phyloP scores from a whole-genome alignment of 2,329 filamentous ascomycete species.

The Diaporthe capsici region DNA sequence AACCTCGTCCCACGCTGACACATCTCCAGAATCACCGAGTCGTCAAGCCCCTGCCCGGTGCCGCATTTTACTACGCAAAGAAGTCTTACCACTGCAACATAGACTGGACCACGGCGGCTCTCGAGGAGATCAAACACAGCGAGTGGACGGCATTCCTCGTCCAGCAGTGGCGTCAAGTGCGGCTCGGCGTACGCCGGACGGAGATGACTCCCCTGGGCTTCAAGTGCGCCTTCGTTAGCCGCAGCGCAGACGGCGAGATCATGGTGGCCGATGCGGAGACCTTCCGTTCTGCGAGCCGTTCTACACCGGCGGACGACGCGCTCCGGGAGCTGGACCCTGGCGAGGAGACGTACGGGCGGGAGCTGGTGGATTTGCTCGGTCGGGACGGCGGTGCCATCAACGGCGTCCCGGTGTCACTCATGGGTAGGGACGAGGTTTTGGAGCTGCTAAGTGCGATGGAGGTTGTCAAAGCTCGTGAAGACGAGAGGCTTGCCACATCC shows the following conservation, averaged over 20 bases:
- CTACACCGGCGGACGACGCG: background rate
- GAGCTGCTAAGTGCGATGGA: background rate
- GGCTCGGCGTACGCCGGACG: background rate
- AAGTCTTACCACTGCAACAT: background rate
- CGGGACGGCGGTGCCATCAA: background rate
- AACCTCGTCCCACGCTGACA: background rate
- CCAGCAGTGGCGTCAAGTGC: conserved; percentile 5
- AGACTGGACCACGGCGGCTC: conserved; percentile 8
- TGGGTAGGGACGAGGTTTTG: background rate
- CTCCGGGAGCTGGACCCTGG: background rate
- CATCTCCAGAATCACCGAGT: background rate
- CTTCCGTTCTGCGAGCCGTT: background rate
- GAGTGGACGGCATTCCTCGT: conserved; percentile 23
- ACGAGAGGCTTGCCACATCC: background rate
- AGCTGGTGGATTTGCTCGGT: background rate
- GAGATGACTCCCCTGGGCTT: background rate
- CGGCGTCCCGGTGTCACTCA: conserved; percentile 2
- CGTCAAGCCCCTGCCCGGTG: conserved; percentile 25
- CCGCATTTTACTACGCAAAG: conserved; percentile 16
- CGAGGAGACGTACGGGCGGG: background rate
- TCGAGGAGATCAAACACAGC: conserved; percentile 3
- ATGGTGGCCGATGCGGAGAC: background rate
- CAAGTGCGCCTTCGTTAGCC: conserved; percentile 24
- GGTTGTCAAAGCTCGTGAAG: background rate
- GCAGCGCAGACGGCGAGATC: background rate